phyloP scores from a whole-genome alignment of 192 early-diverging fungal genomes.

The Umbelopsis vinacea region DNA sequence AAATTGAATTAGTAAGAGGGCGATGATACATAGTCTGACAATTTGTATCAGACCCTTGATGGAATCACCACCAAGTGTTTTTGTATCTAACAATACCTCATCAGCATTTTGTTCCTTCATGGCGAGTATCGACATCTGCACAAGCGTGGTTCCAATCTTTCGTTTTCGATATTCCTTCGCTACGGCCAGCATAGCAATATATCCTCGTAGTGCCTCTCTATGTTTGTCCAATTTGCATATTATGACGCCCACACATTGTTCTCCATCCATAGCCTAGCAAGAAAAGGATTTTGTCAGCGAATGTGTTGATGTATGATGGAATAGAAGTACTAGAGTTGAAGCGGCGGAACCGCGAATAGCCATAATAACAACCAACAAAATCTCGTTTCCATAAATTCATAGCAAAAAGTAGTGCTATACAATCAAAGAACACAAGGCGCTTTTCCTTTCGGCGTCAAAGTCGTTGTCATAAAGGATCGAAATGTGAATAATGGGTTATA shows the following conservation, averaged over 20 bases:
- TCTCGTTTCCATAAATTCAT: too few species aligned
- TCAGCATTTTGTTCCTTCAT: slow-evolving; percentile 83
- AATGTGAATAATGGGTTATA: not conserved
- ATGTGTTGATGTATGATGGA: too few species aligned
- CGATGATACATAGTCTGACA: too few species aligned
- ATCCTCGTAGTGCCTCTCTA: slow-evolving; percentile 73
- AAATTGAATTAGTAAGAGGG: too few species aligned
- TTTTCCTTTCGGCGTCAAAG: too few species aligned
- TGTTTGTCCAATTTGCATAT: slow-evolving; percentile 88
- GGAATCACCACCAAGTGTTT: not conserved
- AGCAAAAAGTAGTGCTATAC: too few species aligned
- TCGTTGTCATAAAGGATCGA: not conserved
- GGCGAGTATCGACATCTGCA: slow-evolving; percentile 67
- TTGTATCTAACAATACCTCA: slow-evolving; percentile 60
- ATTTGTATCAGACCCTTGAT: too few species aligned
- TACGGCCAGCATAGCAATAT: slow-evolving; percentile 98
- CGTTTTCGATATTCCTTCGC: slow-evolving; percentile 76
- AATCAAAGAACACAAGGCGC: too few species aligned
- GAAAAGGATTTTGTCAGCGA: not conserved
- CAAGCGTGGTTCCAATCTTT: slow-evolving; percentile 80
- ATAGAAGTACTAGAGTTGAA: not conserved
- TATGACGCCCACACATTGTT: slow-evolving; percentile 80
- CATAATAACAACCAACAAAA: too few species aligned
- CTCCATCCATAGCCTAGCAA: slow-evolving; percentile 60
- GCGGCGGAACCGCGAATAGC: too few species aligned